Base-by-base conservation (phyloP, 306 rosid species). In the Quillaja saponaria region DNA sequence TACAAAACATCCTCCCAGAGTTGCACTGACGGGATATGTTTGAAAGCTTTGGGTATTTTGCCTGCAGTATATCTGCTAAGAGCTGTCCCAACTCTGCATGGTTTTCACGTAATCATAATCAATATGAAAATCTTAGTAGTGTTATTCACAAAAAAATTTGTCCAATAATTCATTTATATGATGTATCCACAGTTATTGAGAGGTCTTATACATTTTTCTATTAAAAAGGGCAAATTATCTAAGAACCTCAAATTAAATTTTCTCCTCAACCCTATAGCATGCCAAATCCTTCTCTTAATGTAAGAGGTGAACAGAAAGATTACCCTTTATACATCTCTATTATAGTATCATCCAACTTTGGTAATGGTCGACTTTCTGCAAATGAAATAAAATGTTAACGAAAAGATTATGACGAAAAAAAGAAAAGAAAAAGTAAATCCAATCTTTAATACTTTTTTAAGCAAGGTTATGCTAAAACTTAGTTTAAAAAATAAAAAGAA, bases 1-100 rank as follows among this genome's bases (percentile, higher is more conserved):
- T 88, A 84, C n/a, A 92, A 65, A 52, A 79, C 68, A 71, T 86
- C 88, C 71, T 92, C 98, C 98, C 96, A 92, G 8, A 51, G 81
- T 42, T 64, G 60, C 88, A 82, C 66, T 19, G 95, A 67, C 53
- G 96, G 83, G 51, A 92, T 86, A 75, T 61, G 82, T 59, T 92
- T 92, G 62, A 92, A 79, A 49, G 92, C 84, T 71, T 81, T 84
- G 58, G 98, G 98, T 31, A 92, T 57, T 81, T 78, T 82, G 3
- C 98, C 98, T 10, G 74, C 69, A 3, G 87, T 88, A 61, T 86
- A 88, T 47, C 15, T 86, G 70, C 75, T 81, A 44, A 92, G 92
- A 70, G 69, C 74, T 39, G 67, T 70, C 41, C 87, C 96, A 65
- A 92, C 85, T 38, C 96, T 91, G 78, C 81, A 74, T 39, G 1